Base-by-base conservation (phyloP, 768 basidiomycete genomes). In the Leccinellum luteum region DNA sequence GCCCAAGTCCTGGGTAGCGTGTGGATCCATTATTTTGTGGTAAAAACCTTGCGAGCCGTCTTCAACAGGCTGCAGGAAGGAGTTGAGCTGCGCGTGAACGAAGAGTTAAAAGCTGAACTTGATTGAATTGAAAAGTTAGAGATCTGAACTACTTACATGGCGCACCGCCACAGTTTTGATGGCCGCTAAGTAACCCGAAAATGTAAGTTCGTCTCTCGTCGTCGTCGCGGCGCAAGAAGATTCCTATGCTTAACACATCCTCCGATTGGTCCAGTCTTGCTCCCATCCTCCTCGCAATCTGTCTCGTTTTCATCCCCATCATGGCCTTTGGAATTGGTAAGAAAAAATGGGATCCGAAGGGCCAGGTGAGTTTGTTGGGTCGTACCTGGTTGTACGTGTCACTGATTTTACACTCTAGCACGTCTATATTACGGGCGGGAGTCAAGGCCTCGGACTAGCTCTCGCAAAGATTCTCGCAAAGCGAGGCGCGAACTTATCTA, bases 351-450 rank as follows among this genome's bases (percentile, higher is more conserved):
- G 76, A 84, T 60, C 80, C 81, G 13, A 74, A 73, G 35, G 79
- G 78, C 14, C 74, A 78, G 73, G 83, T 63, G 14, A 30, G 55
- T 17, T n/a, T 23, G 27, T 32, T 28, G 13, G 28, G 23, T 14
- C 17, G 15, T 17, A 19, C 23, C 3, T 21, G 14, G 12, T 35
- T n/a, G 9, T 6, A 7, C 21, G 17, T 19, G 27, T 48, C 41
- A 12, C 44, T 54, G 21, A 60, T 47, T 4, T 17, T n/a, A 23
- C 34, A 41, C 3, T 1, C 10, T 58, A 95, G 94, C 90, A 94
- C 63, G 84, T 85, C 72, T 92, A 92, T 68, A 77, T 96, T 17
- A 92, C 92, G 0, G 94, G 94, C 3, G 93, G 90, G 3, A 89
- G 86, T 43, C 78, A 85, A 14, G 94, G 94, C 1, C 82, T 94